Conservation (phyloP, 2,329 filamentous ascomycete genomes). For the Colletotrichum nymphaeae region DNA sequence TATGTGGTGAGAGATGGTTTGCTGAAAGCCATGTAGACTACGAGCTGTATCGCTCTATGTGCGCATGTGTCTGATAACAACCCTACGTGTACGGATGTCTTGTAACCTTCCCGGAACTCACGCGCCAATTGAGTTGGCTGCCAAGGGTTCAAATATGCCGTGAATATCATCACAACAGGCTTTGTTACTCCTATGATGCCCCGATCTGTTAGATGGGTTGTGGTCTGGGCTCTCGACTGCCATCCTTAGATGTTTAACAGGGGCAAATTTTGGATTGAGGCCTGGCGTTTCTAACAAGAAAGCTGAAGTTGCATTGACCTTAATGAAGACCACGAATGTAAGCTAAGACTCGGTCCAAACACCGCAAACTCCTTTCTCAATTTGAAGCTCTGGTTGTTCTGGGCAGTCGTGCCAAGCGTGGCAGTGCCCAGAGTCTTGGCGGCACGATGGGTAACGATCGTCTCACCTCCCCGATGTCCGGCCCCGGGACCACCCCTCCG, state of each 20-base stretch:
- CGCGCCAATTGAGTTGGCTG: too few species aligned
- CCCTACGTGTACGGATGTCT: too few species aligned
- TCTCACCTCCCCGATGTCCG: background rate
- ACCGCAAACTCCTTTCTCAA: slow-evolving; percentile 8
- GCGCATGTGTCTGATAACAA: too few species aligned
- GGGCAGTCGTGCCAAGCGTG: slow-evolving; percentile 27
- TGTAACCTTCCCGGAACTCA: too few species aligned
- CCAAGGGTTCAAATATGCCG: too few species aligned
- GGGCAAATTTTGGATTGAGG: background rate
- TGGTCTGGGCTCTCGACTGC: background rate
- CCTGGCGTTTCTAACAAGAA: background rate
- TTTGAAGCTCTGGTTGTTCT: slow-evolving; percentile 26
- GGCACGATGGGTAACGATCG: slow-evolving; percentile 22
- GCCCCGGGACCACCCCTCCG: background rate
- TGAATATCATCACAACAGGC: too few species aligned
- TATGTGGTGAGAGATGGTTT: too few species aligned
- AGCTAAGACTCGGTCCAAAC: background rate
- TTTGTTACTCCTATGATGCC: too few species aligned
- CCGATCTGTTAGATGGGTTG: too few species aligned
- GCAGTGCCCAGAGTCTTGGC: slow-evolving; percentile 28
- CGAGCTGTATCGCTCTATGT: too few species aligned
- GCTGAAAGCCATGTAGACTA: too few species aligned
- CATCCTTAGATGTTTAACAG: background rate
- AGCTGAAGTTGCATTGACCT: background rate
- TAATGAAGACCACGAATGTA: background rate